A percentile compares a stretch with the other conserved stretches of the same genome.
These are phyloP conservation scores for Sporobolomyces phaffii DNA, from an alignment of 768 basidiomycete genomes.

Conservation along the genomic window DNA sequence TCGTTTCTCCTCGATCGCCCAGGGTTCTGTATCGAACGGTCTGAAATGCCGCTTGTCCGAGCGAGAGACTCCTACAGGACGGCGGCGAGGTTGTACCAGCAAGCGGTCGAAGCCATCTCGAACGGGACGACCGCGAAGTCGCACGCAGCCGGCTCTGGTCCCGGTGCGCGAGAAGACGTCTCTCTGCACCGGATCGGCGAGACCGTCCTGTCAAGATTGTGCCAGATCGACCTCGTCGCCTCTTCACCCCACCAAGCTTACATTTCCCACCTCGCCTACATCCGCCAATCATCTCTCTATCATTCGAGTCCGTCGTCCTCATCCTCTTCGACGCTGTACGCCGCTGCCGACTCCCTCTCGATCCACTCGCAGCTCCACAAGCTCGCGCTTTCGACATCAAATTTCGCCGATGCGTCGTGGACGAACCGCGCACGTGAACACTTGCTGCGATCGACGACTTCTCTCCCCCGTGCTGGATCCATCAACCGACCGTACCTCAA, in stretches of 20 bases:
- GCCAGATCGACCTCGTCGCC: background rate
- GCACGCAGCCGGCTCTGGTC: too few relatives aligned
- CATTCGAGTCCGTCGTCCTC: background rate
- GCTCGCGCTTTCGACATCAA: background rate
- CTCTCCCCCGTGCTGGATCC: constrained; percentile 31
- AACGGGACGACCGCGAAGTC: background rate
- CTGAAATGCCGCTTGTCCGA: background rate
- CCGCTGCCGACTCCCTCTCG: background rate
- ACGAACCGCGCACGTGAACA: constrained; percentile 14
- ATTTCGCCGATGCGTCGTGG: background rate
- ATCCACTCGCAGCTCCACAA: constrained; percentile 22
- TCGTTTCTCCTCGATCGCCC: background rate
- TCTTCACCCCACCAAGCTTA: constrained; percentile 2
- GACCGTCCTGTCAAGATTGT: constrained; percentile 9
- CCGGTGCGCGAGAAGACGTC: constrained; percentile 5
- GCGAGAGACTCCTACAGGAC: constrained; percentile 1
- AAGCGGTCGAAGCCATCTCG: background rate
- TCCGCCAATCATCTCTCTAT: constrained; percentile 5
- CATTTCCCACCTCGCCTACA: constrained; percentile 24
- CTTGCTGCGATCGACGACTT: constrained; percentile 13
- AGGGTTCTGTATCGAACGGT: constrained; percentile 15
- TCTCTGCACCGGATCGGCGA: constrained; percentile 22
- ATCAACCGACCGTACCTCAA: constrained; percentile 22
- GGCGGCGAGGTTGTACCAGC: background rate
- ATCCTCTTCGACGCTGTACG: background rate